Conservation (phyloP, 2,329 filamentous ascomycete genomes). For the Aureobasidium sp. region DNA sequence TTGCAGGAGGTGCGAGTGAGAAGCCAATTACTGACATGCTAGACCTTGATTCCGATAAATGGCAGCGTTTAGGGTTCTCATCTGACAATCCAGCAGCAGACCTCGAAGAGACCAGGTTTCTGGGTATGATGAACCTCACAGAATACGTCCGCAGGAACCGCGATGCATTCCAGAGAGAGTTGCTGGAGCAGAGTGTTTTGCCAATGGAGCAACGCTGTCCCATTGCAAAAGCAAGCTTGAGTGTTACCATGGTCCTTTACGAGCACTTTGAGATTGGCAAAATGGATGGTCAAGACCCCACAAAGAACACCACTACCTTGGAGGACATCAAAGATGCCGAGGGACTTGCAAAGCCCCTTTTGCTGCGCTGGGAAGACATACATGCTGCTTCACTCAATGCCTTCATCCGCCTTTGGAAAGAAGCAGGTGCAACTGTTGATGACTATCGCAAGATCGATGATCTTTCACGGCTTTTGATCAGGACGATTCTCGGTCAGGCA, state of each 20-base stretch:
- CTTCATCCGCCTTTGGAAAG: conserved; percentile 90
- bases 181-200: conserved; percentile 79
- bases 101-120: conserved; percentile 76
- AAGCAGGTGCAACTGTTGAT: conserved; percentile 71
- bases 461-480: conserved; percentile 79
- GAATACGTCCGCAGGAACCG: conserved; percentile 91
- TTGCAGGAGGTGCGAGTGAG: conserved; percentile 20
- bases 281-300: conserved; percentile 40
- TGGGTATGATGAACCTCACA: conserved; percentile 96
- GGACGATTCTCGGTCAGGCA: conserved; percentile 80
- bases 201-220: conserved; percentile 70
- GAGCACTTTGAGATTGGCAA: conserved; percentile 89
- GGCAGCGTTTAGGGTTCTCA: conserved; percentile 86
- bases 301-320: conserved; percentile 52
- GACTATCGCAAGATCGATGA: conserved; percentile 94
- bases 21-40: not conserved
- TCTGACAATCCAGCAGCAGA: conserved; percentile 80
- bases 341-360: conserved; percentile 74
- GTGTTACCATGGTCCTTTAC: conserved; percentile 81
- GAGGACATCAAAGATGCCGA: conserved; percentile 39
- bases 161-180: conserved; percentile 82
- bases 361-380: conserved; percentile 87
- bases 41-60: conserved; percentile 84
- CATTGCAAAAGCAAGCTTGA: conserved; percentile 76
- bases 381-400: conserved; percentile 80